These are phyloP conservation scores for Boletus reticuloceps DNA, from an alignment of 768 basidiomycete genomes.

Conservation along the genomic window DNA sequence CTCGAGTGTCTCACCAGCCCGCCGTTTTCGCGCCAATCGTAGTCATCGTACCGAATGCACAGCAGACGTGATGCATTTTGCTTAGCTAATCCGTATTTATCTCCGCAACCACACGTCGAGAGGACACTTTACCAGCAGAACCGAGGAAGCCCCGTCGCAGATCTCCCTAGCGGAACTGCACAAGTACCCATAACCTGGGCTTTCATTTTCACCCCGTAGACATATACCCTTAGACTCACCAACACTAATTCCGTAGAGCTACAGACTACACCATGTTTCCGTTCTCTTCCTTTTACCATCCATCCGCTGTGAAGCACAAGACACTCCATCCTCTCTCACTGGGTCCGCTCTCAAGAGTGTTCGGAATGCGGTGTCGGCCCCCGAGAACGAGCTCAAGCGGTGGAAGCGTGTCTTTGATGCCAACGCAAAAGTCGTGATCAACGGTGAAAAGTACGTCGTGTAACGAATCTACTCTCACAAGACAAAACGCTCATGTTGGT, in stretches of 20 bases:
- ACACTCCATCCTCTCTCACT: slow-evolving; percentile 39
- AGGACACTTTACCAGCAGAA: slow-evolving; percentile 12
- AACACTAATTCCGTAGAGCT: slow-evolving; percentile 30
- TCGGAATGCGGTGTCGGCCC: slow-evolving; percentile 64
- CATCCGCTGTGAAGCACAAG: slow-evolving; percentile 51
- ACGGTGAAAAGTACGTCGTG: slow-evolving; percentile 76
- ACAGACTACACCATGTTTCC: slow-evolving; percentile 34
- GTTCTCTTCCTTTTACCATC: slow-evolving; percentile 45
- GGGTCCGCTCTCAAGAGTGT: slow-evolving; percentile 61
- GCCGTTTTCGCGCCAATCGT: slow-evolving; percentile 1
- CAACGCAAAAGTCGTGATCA: slow-evolving; percentile 68
- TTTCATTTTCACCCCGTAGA: slow-evolving; percentile 21
- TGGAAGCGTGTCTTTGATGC: slow-evolving; percentile 88
- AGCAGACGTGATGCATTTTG: slow-evolving; percentile 34
- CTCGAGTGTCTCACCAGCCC: neutral
- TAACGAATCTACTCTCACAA: slow-evolving; percentile 18
- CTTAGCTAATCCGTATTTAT: slow-evolving; percentile 33
- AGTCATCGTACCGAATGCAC: neutral
- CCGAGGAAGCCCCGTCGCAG: slow-evolving; percentile 1
- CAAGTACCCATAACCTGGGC: slow-evolving; percentile 14
- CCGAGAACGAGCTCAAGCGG: slow-evolving; percentile 80
- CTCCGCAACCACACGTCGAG: slow-evolving; percentile 24
- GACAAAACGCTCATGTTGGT: neutral
- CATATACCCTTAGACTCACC: slow-evolving; percentile 33
- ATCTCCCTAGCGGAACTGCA: slow-evolving; percentile 14